Conservation (phyloP, 225 moss, liverwort and hornwort genomes). For the Physcomitrium patens region DNA sequence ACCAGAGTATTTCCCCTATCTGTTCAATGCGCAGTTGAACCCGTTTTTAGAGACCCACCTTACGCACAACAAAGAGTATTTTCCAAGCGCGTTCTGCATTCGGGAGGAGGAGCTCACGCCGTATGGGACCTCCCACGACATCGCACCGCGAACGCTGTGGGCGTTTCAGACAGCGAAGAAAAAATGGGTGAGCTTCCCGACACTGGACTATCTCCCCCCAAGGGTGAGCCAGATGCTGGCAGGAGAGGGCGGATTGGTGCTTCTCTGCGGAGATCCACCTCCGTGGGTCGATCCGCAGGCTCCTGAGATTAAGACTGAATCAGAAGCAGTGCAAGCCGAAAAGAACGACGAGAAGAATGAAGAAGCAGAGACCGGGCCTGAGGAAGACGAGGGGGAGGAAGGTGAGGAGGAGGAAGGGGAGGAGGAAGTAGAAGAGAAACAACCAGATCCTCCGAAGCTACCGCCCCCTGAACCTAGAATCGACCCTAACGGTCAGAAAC, state of each 20-base stretch:
- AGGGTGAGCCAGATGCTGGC: conserved; percentile 54
- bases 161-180: conserved; percentile 32
- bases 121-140: conserved; percentile 26
- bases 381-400: conserved; percentile 24
- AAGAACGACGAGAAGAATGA: not conserved
- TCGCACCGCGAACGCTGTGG: conserved; percentile 38
- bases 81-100: conserved; percentile 46
- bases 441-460: not conserved
- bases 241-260: conserved; percentile 50
- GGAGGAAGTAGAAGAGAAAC: not conserved
- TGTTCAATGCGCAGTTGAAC: conserved; percentile 52
- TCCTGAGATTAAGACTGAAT: not conserved
- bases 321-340: not conserved
- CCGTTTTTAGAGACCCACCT: conserved; percentile 41
- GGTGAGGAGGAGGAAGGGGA: conserved; percentile 22
- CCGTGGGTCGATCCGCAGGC: conserved; percentile 47
- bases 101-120: conserved; percentile 41
- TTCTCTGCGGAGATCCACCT: conserved; percentile 52
- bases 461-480: not conserved
- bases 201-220: conserved; percentile 39
- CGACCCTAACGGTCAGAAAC: conserved; percentile 51
- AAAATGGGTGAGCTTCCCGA: conserved; percentile 42
- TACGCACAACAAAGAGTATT: conserved; percentile 52
- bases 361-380: not conserved
- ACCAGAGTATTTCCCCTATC: conserved; percentile 38